Base-by-base conservation (phyloP, 2,329 filamentous ascomycete species). In the Botrytis sinoallii region DNA sequence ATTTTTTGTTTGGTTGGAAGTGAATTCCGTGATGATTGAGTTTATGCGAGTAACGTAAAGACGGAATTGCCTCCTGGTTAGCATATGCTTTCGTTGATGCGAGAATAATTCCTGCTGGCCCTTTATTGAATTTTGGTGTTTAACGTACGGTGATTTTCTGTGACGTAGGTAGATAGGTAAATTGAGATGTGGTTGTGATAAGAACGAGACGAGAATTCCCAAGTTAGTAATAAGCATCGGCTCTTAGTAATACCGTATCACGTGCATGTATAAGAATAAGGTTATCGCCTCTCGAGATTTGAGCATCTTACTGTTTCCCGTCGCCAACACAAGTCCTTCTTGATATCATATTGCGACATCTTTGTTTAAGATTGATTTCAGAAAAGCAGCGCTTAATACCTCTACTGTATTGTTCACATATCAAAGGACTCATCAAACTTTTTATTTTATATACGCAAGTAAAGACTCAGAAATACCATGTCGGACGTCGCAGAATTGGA, bases 1-100 rank as follows among this genome's bases (percentile, higher is more conserved):
- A 98, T 98, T 77, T 81, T 90, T 85, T 73, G 52, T 42, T 74
- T 66, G 66, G 55, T 46, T 66, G 44, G 65, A 67, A 32, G 14
- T 20, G 52, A 29, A 32, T 32, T 64, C 44, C 57, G 42, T 35
- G 44, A 70, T 65, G 29, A 38, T 68, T 16, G 48, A 42, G 12
- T 22, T n/a, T 57, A 18, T 35, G 35, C 57, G 68, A 46, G 9
- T 29, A 64, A 22, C 35, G 55, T 14, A 38, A 42, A 68, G 12
- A 20, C 42, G 35, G 29, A 32, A 57, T 22, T 22, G 12, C 38
- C n/a, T 52, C 18, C 42, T n/a, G 5, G 46, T 57, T 40, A 6
- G 48, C 18, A 22, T 32, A 16, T 42, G 42, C 38, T 32, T 20
- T 52, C 12, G 25, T 69, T 18, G n/a, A 42, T 40, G 48, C 25